Percentiles rank a stretch among this genome's conserved stretches.
phyloP scores from a whole-genome alignment of 352 stramenopile species.

The Globisporangium emineosum region DNA sequence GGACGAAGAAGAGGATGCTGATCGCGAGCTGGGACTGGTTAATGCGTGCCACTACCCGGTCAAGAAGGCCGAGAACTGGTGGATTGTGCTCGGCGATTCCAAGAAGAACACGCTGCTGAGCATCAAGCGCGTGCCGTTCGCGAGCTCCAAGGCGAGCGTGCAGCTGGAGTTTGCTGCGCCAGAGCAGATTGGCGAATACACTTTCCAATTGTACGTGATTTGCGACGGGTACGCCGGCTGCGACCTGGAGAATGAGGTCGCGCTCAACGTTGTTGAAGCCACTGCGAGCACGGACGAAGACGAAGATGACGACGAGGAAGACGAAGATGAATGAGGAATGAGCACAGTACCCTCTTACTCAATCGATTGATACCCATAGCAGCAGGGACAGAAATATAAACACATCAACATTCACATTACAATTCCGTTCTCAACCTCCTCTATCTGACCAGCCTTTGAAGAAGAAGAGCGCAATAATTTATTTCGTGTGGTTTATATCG shows the following conservation, averaged over 20 bases:
- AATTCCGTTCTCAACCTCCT: no score
- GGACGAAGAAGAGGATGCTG: slow-evolving; percentile 54
- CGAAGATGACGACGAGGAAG: slow-evolving; percentile 40
- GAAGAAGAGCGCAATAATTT: slow-evolving; percentile 1
- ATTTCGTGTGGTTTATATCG: not conserved
- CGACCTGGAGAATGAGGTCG: slow-evolving; percentile 96
- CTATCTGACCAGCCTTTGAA: not conserved
- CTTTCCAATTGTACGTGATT: slow-evolving; percentile 98
- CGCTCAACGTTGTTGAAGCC: slow-evolving; percentile 57
- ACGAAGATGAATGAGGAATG: slow-evolving; percentile 29
- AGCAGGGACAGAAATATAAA: not conserved
- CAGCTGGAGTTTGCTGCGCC: slow-evolving; percentile 96
- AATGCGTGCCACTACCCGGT: slow-evolving; percentile 71
- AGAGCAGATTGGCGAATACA: slow-evolving; percentile 91
- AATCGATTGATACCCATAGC: no score
- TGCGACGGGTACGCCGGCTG: slow-evolving; percentile 98
- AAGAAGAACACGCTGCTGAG: slow-evolving; percentile 95
- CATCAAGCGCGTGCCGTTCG: slow-evolving; percentile 97
- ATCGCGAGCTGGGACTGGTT: slow-evolving; percentile 58
- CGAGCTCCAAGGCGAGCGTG: slow-evolving; percentile 69
- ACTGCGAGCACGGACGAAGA: slow-evolving; percentile 42
- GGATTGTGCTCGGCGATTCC: slow-evolving; percentile 96
- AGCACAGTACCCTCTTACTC: slow-evolving; percentile 16
- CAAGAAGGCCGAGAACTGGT: slow-evolving; percentile 98
- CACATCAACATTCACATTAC: not conserved